phyloP scores from a whole-genome alignment of 345 rosid genomes.

The Rhizophora apiculata region DNA sequence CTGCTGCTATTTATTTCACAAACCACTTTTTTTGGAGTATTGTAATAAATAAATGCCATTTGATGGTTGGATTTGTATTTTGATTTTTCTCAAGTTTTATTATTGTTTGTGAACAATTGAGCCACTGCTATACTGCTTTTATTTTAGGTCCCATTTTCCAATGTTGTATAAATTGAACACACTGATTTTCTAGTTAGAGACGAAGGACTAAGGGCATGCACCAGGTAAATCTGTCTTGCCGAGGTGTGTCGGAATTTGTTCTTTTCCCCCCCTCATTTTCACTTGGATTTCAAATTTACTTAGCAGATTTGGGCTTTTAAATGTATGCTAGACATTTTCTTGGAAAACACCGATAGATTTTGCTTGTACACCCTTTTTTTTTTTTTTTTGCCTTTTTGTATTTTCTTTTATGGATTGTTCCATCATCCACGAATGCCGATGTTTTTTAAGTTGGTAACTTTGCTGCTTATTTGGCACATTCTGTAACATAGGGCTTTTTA shows the following conservation, averaged over 20 bases:
- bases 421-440: too few species aligned
- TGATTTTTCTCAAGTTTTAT: too few species aligned
- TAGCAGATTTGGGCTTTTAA: too few species aligned
- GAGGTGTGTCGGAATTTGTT: conserved; percentile 39
- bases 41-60: too few species aligned
- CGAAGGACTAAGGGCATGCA: conserved; percentile 91
- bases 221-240: conserved; percentile 85
- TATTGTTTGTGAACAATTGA: too few species aligned
- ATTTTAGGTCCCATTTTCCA: conserved; percentile 69
- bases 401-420: not conserved
- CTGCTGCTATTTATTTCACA: too few species aligned
- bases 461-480: conserved; percentile 3
- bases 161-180: conserved; percentile 70
- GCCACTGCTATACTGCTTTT: too few species aligned
- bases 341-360: not conserved
- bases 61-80: too few species aligned
- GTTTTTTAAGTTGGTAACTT: not conserved
- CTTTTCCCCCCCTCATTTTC: not conserved
- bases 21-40: too few species aligned
- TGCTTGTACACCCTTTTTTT: conserved; percentile 29
- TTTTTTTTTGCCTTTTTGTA: not conserved
- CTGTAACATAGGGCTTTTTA: conserved; percentile 12
- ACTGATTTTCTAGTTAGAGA: conserved; percentile 88
- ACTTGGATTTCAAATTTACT: too few species aligned
- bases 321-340: too few species aligned